Percentiles rank a stretch among this genome's conserved stretches.
Conservation (phyloP, 805 yeast species). For the Peterozyma toletana region DNA sequence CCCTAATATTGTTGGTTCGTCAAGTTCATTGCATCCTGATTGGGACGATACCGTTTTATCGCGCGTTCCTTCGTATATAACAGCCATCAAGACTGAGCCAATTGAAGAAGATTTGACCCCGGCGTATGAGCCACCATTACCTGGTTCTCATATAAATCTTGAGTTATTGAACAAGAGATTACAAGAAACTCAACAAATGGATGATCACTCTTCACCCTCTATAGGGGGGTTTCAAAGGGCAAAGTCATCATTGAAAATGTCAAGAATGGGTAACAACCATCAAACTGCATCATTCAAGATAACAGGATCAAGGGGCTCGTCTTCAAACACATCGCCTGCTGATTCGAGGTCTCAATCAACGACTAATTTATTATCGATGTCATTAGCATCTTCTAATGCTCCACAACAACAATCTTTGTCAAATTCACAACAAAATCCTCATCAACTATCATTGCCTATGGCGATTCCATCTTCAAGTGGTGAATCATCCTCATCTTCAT, state of each 20-base stretch:
- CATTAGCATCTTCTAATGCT: background rate
- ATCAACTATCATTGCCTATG: slow-evolving; percentile 9
- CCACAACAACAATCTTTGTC: background rate
- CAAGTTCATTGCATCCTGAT: slow-evolving; percentile 14
- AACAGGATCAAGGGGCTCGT: slow-evolving; percentile 25
- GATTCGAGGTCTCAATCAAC: slow-evolving; percentile 29
- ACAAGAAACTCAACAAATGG: slow-evolving; percentile 13
- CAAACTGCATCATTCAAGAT: slow-evolving; percentile 15
- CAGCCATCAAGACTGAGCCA: slow-evolving; percentile 57
- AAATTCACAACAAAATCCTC: background rate
- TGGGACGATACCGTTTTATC: slow-evolving; percentile 43
- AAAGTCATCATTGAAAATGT: slow-evolving; percentile 3
- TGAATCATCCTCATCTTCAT: slow-evolving; percentile 1
- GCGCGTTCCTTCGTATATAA: slow-evolving; percentile 77
- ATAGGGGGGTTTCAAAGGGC: background rate
- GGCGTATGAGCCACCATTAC: slow-evolving; percentile 49
- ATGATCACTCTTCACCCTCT: slow-evolving; percentile 4
- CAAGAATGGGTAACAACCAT: slow-evolving; percentile 10
- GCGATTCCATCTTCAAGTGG: slow-evolving; percentile 5
- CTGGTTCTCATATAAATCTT: slow-evolving; percentile 28
- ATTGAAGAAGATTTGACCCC: slow-evolving; percentile 60
- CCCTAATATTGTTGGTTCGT: background rate
- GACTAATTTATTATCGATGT: slow-evolving; percentile 15
- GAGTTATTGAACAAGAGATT: slow-evolving; percentile 23
- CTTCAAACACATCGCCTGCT: slow-evolving; percentile 30